Conservation (phyloP, 805 yeast species). For the Yamadazyma sp. region DNA sequence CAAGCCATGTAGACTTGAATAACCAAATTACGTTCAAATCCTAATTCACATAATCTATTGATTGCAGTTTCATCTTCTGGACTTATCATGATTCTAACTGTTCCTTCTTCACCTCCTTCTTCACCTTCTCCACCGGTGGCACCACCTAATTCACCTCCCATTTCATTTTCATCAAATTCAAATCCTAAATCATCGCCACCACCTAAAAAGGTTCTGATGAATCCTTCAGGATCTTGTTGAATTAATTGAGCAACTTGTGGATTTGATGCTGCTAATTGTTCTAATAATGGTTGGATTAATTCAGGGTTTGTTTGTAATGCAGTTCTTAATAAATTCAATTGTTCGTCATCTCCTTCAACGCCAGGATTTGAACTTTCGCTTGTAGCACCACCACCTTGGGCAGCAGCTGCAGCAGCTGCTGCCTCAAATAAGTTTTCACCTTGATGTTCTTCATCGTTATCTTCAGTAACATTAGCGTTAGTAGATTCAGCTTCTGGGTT, state of each 20-base stretch:
- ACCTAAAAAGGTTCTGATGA: constrained; percentile 67
- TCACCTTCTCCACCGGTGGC: constrained; percentile 39
- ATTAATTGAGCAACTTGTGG: constrained; percentile 83
- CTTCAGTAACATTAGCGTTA: constrained; percentile 21
- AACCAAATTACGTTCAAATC: constrained; percentile 84
- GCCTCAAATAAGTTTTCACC: constrained; percentile 54
- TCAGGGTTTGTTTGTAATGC: constrained; percentile 85
- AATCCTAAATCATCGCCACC: constrained; percentile 50
- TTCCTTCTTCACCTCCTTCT: constrained; percentile 29
- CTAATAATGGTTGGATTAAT: constrained; percentile 77
- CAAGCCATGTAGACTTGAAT: constrained; percentile 96
- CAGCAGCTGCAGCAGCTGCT: constrained; percentile 37
- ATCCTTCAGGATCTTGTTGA: constrained; percentile 86
- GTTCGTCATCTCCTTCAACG: constrained; percentile 40
- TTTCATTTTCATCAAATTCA: constrained; percentile 33
- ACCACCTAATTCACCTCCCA: constrained; percentile 34
- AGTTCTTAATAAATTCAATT: constrained; percentile 60
- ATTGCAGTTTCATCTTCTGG: constrained; percentile 89
- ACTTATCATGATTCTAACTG: constrained; percentile 60
- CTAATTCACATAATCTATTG: constrained; percentile 83
- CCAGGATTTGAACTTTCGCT: constrained; percentile 23
- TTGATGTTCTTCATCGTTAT: constrained; percentile 27
- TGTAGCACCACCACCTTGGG: constrained; percentile 20
- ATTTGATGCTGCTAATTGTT: constrained; percentile 73
- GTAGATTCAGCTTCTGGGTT: constrained; percentile 20